Evolutionary conservation across 495 filamentous ascomycete species (phyloP).

Genomic region (Podospora pseudocomata): DNA sequence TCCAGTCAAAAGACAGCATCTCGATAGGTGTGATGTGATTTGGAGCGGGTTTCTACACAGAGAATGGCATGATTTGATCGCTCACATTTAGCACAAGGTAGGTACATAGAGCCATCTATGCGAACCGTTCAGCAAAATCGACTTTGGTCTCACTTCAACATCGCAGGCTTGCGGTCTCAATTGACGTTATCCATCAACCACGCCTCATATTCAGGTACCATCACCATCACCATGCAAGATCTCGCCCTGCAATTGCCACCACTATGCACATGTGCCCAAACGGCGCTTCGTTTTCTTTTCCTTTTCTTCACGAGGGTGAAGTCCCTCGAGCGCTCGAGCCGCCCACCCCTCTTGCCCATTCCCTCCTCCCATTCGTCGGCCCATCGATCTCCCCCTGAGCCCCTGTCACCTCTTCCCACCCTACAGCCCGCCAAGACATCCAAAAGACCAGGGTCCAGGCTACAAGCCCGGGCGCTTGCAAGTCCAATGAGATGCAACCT

Average conservation of each 20-base stretch:
- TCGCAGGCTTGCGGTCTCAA: not conserved
- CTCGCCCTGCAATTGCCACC: not conserved
- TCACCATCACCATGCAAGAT: not conserved
- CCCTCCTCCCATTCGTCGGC: not conserved
- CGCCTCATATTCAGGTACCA: not conserved
- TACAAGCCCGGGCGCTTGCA: constrained; percentile 9
- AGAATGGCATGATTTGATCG: not conserved
- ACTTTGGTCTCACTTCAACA: not conserved
- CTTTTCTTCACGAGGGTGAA: not conserved
- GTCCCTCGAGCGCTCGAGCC: not conserved
- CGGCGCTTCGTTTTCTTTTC: not conserved
- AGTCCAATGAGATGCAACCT: constrained; percentile 6
- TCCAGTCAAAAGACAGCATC: not conserved
- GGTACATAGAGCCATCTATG: not conserved
- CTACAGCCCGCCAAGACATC: not conserved
- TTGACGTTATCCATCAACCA: not conserved
- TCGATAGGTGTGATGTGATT: constrained; percentile 1
- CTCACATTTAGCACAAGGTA: not conserved
- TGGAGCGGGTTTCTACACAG: not conserved
- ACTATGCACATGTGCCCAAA: not conserved
- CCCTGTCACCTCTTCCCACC: not conserved
- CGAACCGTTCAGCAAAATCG: not conserved
- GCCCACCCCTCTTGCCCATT: not conserved
- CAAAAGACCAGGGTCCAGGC: not conserved
- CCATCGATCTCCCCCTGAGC: constrained; percentile 3